These are phyloP conservation scores for Malassezia restricta DNA, from an alignment of 1,284 basidiomycete species.

Conservation along the genomic window DNA sequence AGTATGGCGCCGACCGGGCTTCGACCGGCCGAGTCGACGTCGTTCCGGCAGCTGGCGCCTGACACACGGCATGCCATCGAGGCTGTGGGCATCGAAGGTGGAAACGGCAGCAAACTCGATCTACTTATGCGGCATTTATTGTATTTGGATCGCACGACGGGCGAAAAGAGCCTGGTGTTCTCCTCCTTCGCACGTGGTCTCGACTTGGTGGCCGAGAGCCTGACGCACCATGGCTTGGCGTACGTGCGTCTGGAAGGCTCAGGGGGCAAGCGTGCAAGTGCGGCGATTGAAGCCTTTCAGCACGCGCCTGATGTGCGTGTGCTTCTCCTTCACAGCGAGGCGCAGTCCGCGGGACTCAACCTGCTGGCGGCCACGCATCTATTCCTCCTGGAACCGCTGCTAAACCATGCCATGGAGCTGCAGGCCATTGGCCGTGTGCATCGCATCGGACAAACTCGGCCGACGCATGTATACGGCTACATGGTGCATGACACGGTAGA, in stretches of 20 bases:
- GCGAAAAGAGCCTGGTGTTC: conserved; percentile 39
- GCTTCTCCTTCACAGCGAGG: conserved; percentile 40
- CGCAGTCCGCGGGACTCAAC: conserved; percentile 37
- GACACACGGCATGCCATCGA: conserved; percentile 17
- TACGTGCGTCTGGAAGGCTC: conserved; percentile 25
- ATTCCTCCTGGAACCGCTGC: conserved; percentile 37
- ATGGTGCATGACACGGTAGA: conserved; percentile 37
- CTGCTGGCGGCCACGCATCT: conserved; percentile 31
- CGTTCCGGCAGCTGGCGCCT: conserved; percentile 21
- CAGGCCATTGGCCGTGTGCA: conserved; percentile 40
- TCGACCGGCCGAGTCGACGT: not conserved
- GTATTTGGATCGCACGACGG: conserved; percentile 18
- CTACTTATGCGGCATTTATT: conserved; percentile 30
- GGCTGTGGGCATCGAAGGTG: conserved; percentile 18
- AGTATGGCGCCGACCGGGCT: too few relatives aligned
- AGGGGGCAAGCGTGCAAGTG: conserved; percentile 19
- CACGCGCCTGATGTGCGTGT: conserved; percentile 22
- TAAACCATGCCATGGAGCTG: conserved; percentile 34
- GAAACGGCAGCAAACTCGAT: conserved; percentile 39
- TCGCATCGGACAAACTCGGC: conserved; percentile 37
- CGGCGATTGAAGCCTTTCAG: conserved; percentile 22
- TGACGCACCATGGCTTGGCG: conserved; percentile 28
- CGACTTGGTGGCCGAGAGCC: conserved; percentile 31
- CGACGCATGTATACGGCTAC: conserved; percentile 33
- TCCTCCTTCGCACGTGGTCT: conserved; percentile 38